Percentiles rank a stretch among this genome's conserved stretches.
phyloP scores from a whole-genome alignment of 2,329 filamentous ascomycete species.

The Exutisphaerella laricina region DNA sequence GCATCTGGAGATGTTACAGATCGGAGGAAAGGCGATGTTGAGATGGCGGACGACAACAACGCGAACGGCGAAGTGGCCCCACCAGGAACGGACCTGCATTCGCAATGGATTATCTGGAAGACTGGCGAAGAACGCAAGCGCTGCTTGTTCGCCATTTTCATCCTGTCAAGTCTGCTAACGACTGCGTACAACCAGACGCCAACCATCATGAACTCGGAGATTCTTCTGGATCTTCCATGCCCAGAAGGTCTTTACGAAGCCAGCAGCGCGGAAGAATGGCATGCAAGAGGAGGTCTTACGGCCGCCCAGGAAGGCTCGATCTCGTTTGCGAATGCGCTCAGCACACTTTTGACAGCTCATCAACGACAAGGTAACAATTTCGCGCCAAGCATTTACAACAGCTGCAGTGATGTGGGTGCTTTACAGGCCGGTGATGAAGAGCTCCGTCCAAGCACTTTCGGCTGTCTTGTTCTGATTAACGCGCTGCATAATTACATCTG shows the following conservation, averaged over 20 bases:
- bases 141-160: conserved; percentile 85
- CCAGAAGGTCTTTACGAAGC: conserved; percentile 88
- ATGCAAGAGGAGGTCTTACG: conserved; percentile 65
- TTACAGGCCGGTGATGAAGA: conserved; percentile 46
- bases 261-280: conserved; percentile 76
- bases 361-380: conserved; percentile 44
- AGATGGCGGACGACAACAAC: conserved; percentile 39
- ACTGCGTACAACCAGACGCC: conserved; percentile 91
- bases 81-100: conserved; percentile 57
- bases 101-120: conserved; percentile 90
- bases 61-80: conserved; percentile 20
- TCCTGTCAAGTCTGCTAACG: conserved; percentile 82
- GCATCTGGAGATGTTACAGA: conserved; percentile 9
- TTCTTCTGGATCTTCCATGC: conserved; percentile 80
- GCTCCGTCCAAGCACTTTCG: conserved; percentile 80
- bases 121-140: conserved; percentile 83
- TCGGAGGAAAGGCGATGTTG: conserved; percentile 44
- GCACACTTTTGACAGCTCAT: conserved; percentile 72
- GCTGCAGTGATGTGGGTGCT: conserved; percentile 15
- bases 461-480: conserved; percentile 85
- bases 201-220: conserved; percentile 88
- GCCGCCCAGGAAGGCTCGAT: conserved; percentile 64
- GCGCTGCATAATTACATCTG: conserved; percentile 97
- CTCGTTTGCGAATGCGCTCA: conserved; percentile 77
- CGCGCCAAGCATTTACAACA: conserved; percentile 23